Evolutionary conservation across 495 filamentous ascomycete species (phyloP).

Genomic region (Choiromyces venosus): DNA sequence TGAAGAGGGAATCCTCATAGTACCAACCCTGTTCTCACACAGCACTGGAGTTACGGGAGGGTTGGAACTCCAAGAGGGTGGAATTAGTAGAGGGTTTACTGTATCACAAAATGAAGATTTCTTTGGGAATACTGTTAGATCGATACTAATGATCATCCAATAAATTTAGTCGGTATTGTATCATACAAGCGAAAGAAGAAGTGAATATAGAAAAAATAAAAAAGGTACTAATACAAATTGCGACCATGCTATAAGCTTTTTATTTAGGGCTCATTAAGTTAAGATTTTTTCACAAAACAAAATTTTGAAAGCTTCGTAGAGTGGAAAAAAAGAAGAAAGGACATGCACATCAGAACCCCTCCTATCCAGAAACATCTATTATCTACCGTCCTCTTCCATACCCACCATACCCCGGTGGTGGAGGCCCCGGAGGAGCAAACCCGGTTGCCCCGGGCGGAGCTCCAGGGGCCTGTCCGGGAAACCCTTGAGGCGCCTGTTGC

Average conservation of each 20-base stretch:
- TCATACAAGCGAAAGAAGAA: not conserved
- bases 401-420: constrained; percentile 31
- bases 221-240: not conserved
- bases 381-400: constrained; percentile 34
- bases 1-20: no score
- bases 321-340: constrained; percentile 5
- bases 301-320: not conserved
- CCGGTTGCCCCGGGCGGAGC: constrained; percentile 35
- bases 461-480: constrained; percentile 34
- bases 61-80: no score
- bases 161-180: not conserved
- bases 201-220: not conserved
- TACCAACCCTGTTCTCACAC: no score
- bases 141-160: not conserved
- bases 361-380: not conserved
- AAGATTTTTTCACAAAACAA: not conserved
- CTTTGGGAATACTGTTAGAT: no score
- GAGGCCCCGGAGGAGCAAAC: constrained; percentile 34
- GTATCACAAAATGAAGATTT: not conserved
- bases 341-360: constrained; percentile 5
- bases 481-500: constrained; percentile 27
- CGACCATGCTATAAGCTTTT: not conserved
- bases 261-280: not conserved
- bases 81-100: no score
- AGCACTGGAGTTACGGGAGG: no score